Base-by-base conservation (phyloP, 768 basidiomycete species). In the Podaxis sp. region DNA sequence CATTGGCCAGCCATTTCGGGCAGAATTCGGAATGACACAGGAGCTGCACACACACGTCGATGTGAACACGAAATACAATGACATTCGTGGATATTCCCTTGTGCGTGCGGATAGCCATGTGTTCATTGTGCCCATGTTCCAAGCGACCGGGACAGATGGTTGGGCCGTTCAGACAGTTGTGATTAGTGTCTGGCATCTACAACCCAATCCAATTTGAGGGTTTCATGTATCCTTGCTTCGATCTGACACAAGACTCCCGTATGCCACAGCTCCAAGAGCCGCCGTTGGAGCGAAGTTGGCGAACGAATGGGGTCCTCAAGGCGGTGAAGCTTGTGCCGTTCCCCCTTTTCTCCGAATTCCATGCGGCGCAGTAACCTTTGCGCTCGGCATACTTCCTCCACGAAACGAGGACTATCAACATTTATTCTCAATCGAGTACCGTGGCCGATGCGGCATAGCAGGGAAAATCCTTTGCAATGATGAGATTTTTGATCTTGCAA, bases 101-200 rank as follows among this genome's bases (percentile, higher is more conserved):
- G 53, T 56, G 59, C 22, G 49, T 38, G 33, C 28, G n/a, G 22
- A 52, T 52, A 59, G 36, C 59, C 39, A 59, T 40, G 58, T 39
- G 19, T 51, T 59, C 46, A 13, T n/a, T 51, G n/a, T 36, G n/a
- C 48, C 42, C 28, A 33, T 52, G 49, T 9, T 51, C 49, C 58
- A 51, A 33, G 57, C 57, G 59, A 17, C 7, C n/a, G 51, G 36
- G 52, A 61, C 40, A 61, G 52, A 54, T 54, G 42, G 48, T 9
- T 38, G 33, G 38, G 44, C 30, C 52, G 33, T 51, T 59, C 44
- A 19, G 57, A 49, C 33, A 17, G 54, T 51, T 28, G 5, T 36
- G 44, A 36, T 46, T 33, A 44, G 19, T 44, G 39, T 36, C 57
- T 39, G 38, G n/a, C 46, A 36, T 24, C 22, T 33, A 46, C 28